Percentiles rank a stretch among this genome's conserved stretches.
phyloP scores from a whole-genome alignment of 441 rosid species.

The Lagerstroemia fauriei region DNA sequence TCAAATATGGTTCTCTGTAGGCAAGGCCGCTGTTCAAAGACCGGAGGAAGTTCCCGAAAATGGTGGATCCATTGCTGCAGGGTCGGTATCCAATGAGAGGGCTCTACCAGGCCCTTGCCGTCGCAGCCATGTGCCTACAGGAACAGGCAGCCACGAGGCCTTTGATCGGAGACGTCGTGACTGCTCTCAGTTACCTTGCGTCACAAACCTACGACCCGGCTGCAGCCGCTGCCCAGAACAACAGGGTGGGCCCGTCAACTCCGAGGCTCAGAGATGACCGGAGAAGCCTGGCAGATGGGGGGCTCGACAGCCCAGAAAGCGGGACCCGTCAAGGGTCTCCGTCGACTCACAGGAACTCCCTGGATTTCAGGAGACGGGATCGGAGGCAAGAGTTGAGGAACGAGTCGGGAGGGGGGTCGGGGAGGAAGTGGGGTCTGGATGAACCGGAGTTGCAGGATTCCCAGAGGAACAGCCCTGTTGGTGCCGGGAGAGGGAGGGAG shows the following conservation, averaged over 20 bases:
- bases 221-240: slow-evolving; percentile 53
- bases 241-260: slow-evolving; percentile 62
- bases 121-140: slow-evolving; percentile 96
- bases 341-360: slow-evolving; percentile 70
- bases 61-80: slow-evolving; percentile 92
- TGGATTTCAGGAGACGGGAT: slow-evolving; percentile 75
- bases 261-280: slow-evolving; percentile 68
- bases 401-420: slow-evolving; percentile 75
- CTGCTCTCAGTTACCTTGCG: slow-evolving; percentile 89
- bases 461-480: slow-evolving; percentile 71
- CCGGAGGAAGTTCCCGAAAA: slow-evolving; percentile 89
- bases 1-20: slow-evolving; percentile 32
- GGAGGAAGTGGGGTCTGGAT: slow-evolving; percentile 71
- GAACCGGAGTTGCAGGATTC: slow-evolving; percentile 65
- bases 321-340: slow-evolving; percentile 65
- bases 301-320: slow-evolving; percentile 63
- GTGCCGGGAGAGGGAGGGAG: slow-evolving; percentile 63
- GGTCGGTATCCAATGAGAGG: slow-evolving; percentile 94
- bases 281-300: slow-evolving; percentile 62
- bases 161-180: slow-evolving; percentile 88
- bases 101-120: slow-evolving; percentile 94
- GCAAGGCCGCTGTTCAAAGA: slow-evolving; percentile 97
- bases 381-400: slow-evolving; percentile 56
- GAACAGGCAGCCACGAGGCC: slow-evolving; percentile 98
- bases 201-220: slow-evolving; percentile 85